Percentiles rank a stretch among this genome's conserved stretches.
These are phyloP conservation scores for Mycena vitilis DNA, from an alignment of 768 basidiomycete genomes.

Conservation along the genomic window DNA sequence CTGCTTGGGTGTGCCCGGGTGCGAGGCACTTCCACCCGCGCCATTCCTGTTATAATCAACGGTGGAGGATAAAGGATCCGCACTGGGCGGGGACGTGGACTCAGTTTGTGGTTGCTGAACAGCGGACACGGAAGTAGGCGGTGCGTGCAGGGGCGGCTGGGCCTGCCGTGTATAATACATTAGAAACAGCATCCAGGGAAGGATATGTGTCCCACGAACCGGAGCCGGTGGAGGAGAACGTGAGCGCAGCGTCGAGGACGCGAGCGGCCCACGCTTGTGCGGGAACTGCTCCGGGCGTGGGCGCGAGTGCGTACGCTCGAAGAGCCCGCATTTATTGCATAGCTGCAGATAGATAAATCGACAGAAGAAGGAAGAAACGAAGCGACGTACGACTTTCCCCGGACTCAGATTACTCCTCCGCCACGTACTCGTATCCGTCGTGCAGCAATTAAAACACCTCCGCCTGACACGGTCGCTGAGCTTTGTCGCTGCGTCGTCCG, in stretches of 20 bases:
- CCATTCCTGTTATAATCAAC: too few relatives aligned
- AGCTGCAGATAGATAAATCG: not conserved
- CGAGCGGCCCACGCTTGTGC: not conserved
- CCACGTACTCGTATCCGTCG: not conserved
- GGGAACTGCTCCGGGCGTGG: not conserved
- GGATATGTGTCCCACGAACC: too few relatives aligned
- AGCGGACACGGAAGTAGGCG: too few relatives aligned
- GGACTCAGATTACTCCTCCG: not conserved
- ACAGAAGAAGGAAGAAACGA: not conserved
- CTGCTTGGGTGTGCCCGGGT: not conserved
- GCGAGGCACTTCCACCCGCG: not conserved
- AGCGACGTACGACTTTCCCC: not conserved
- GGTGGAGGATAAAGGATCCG: too few relatives aligned
- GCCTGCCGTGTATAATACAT: too few relatives aligned
- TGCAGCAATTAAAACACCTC: not conserved
- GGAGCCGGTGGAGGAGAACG: not conserved
- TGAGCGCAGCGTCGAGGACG: not conserved
- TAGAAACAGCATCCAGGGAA: too few relatives aligned
- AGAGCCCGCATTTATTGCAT: not conserved
- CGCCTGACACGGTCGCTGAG: not conserved
- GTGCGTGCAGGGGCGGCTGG: too few relatives aligned
- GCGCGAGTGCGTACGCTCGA: not conserved
- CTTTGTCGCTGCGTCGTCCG: not conserved
- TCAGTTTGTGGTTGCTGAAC: too few relatives aligned
- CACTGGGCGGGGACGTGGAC: too few relatives aligned